Evolutionary conservation across 2,329 filamentous ascomycete species (phyloP).

Genomic region (Aspergillus viridinutans): DNA sequence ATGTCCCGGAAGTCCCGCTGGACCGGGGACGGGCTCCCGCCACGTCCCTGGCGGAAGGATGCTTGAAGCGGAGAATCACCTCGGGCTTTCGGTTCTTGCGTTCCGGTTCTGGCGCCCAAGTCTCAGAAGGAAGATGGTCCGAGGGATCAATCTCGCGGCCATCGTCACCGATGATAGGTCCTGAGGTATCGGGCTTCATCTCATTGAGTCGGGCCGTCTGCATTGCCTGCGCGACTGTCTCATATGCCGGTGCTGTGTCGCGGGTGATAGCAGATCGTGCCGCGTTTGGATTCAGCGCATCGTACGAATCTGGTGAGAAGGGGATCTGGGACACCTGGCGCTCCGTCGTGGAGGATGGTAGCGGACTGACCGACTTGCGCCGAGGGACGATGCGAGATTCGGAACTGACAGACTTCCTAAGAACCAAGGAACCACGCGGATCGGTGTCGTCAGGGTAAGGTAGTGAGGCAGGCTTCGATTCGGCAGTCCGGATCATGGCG

Average conservation of each 20-base stretch:
- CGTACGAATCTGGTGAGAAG: constrained; percentile 60
- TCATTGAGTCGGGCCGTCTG: constrained; percentile 37
- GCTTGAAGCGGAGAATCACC: constrained; percentile 46
- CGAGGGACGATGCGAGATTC: constrained; percentile 41
- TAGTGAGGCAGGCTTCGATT: constrained; percentile 17
- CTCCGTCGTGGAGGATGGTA: constrained; percentile 42
- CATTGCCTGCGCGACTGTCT: constrained; percentile 36
- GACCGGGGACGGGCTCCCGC: constrained; percentile 13
- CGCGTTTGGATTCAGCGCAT: constrained; percentile 52
- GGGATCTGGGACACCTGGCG: constrained; percentile 45
- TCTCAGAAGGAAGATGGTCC: constrained; percentile 61
- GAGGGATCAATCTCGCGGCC: constrained; percentile 63
- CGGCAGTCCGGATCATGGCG: constrained; percentile 17
- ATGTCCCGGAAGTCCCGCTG: constrained; percentile 10
- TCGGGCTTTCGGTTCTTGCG: constrained; percentile 50
- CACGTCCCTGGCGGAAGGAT: constrained; percentile 29
- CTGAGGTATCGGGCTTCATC: constrained; percentile 41
- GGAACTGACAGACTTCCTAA: constrained; percentile 24
- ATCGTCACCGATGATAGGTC: constrained; percentile 60
- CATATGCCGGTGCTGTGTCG: constrained; percentile 34
- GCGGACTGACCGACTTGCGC: constrained; percentile 59
- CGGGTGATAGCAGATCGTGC: constrained; percentile 29
- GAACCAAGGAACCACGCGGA: constrained; percentile 21
- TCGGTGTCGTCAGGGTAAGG: constrained; percentile 27
- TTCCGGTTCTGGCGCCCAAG: constrained; percentile 64